Base-by-base conservation (phyloP, 495 filamentous ascomycete species). In the Daldinia loculata region DNA sequence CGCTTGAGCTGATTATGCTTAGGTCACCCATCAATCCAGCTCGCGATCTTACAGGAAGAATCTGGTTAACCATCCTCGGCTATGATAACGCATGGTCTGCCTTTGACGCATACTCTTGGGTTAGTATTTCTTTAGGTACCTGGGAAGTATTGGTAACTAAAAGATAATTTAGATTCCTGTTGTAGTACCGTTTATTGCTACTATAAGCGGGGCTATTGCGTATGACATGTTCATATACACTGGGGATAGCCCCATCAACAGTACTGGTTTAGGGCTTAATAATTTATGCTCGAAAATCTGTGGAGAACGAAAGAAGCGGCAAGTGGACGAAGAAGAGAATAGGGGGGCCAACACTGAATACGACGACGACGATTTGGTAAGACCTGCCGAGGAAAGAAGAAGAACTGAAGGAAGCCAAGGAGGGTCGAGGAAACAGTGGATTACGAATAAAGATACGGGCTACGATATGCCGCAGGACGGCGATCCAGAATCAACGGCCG, bases 191-290 rank as follows among this genome's bases (percentile, higher is more conserved):
- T 56, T 56, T 34, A 56, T 56, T 56, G 30, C 52, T 11, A 56
- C 52, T 9, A 56, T 29, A 11, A 56, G 52, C 29, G 30, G 52
- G 4, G 52, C 52, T 34, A 22, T 34, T 27, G 52, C 52, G 32
- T 34, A 56, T 29, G 29, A 34, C 3, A 7, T 56, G 15, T 56
- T 34, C n/a, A 56, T 56, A 56, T 56, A 56, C 12, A 30, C 30
- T 15, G 52, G 30, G 1, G 52, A 56, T 34, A 56, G 52, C 8
- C 52, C 26, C n/a, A 56, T 56, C n/a, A 34, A 56, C 30, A 56
- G 6, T 8, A 12, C 15, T 34, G 6, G 17, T n/a, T 52, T 52
- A 29, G 22, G 50, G 15, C 5, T 29, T 22, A n/a, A 15, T n/a
- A 12, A 6, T 15, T 15, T 29, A 29, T 52, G 24, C 11, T 52